A percentile compares a stretch with the other conserved stretches of the same genome.
Evolutionary conservation across 495 filamentous ascomycete genomes (phyloP).

Genomic region (Trichoderma reesei): DNA sequence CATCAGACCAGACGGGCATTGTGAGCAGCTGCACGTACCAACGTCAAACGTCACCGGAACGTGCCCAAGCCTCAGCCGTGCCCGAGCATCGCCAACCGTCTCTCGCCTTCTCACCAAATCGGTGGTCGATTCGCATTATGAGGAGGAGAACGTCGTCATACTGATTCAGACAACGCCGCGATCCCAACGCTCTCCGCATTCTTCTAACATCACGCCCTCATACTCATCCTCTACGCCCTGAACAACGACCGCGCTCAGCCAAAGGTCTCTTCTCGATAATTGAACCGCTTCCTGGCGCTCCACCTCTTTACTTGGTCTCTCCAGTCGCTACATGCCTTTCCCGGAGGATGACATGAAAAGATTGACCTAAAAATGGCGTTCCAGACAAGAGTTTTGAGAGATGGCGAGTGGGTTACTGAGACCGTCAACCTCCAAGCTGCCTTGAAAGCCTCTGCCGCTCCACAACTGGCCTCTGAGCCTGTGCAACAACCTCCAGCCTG

Average conservation of each 20-base stretch:
- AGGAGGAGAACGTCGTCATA: neutral
- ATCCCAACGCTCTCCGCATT: neutral
- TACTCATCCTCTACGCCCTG: too few relatives aligned
- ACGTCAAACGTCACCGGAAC: neutral
- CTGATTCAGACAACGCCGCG: neutral
- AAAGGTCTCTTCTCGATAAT: neutral
- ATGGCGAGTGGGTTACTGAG: slow-evolving; percentile 51
- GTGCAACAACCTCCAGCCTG: slow-evolving; percentile 36
- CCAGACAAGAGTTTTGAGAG: slow-evolving; percentile 43
- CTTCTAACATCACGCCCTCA: neutral
- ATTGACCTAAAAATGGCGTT: slow-evolving; percentile 24
- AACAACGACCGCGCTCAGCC: too few relatives aligned
- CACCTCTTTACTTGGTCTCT: neutral
- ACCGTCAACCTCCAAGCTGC: slow-evolving; percentile 35
- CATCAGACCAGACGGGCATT: neutral
- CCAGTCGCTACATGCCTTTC: neutral
- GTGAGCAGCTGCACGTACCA: slow-evolving; percentile 2
- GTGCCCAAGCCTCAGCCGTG: neutral
- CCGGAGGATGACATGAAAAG: neutral
- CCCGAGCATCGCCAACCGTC: neutral
- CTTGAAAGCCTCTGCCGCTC: slow-evolving; percentile 22
- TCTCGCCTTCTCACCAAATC: neutral
- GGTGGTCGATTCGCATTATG: too few relatives aligned
- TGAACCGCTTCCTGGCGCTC: neutral
- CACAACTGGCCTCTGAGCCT: slow-evolving; percentile 15